Evolutionary conservation across 441 rosid genomes (phyloP), one percentile per base, ranked within the genome.

Genomic region (Gossypium gossypioides): DNA sequence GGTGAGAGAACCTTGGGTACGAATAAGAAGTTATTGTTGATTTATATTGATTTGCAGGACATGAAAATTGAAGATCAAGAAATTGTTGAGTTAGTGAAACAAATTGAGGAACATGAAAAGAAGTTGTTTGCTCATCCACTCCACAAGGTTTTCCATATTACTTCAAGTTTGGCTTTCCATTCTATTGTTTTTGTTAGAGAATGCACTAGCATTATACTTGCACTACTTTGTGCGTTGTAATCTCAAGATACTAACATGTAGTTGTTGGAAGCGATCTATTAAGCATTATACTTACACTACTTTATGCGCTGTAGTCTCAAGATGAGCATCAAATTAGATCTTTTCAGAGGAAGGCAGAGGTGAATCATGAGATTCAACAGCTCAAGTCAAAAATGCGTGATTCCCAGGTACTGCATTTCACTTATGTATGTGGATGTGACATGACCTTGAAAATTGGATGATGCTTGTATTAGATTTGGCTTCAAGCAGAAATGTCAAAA

Each of bases 351-450:
- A 95, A 95, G 80, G 98, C 98, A 1, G 97, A 90, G 82, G 90
- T 89, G 76, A 91, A 91, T 83, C 97, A 86, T 81, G 96, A 92
- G 84, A 88, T 92, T 85, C 97, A 95, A 82, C 97, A 85, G 76
- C 89, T 89, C 72, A 95, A 89, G 84, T 85, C 86, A n/a, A 95
- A 95, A 82, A 92, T 91, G 97, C 91, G 96, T 7, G 99, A 95
- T 48, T 95, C 99, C 37, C 97, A 95, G 99, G 99, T 95, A 88
- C 63, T 78, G 58, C 16, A 58, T 9, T 68, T 42, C 29, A 55
- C 44, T 72, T 7, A 0, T 56, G 42, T 21, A 12, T 50, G 19
- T 71, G 64, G 68, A 56, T 77, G 12, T 68, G 60, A 65, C 57
- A n/a, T 71, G 37, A 70, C 29, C 48, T 7, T 57, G 64, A 37